These are phyloP conservation scores for Suillus occidentalis DNA, from an alignment of 768 basidiomycete genomes.

Conservation along the genomic window DNA sequence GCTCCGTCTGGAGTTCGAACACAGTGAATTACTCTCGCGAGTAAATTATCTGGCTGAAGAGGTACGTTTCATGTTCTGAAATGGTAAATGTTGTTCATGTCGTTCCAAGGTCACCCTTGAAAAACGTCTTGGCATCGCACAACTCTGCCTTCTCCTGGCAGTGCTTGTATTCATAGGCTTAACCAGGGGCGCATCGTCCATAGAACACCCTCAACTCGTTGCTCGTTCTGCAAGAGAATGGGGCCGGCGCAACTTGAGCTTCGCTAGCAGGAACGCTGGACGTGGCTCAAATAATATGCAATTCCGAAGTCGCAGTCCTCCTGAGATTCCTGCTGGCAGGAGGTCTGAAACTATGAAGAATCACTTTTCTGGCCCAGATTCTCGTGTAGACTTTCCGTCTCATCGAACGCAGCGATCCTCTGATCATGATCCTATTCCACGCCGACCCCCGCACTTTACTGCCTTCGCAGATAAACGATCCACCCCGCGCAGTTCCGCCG, in stretches of 20 bases:
- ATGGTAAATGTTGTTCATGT: constrained; percentile 2
- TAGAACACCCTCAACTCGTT: constrained; percentile 32
- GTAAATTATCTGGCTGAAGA: constrained; percentile 80
- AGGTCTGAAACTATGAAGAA: constrained; percentile 12
- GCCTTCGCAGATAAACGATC: background rate
- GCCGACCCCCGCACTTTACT: background rate
- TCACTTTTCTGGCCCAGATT: background rate
- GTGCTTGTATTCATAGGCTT: constrained; percentile 86
- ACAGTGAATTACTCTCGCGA: constrained; percentile 63
- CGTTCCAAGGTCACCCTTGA: constrained; percentile 71
- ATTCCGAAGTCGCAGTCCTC: constrained; percentile 34
- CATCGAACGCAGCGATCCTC: background rate
- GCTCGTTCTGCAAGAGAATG: constrained; percentile 46
- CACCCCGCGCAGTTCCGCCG: background rate
- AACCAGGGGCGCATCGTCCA: constrained; percentile 57
- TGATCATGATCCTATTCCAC: background rate
- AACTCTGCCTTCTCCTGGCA: constrained; percentile 78
- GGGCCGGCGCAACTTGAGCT: constrained; percentile 54
- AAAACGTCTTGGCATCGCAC: constrained; percentile 86
- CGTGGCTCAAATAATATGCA: constrained; percentile 21
- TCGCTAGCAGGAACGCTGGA: constrained; percentile 52
- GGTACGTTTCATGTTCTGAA: constrained; percentile 40
- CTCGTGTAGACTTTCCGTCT: background rate
- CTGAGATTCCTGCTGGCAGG: constrained; percentile 12
- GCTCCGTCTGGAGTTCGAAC: constrained; percentile 65